These are phyloP conservation scores for Lactarius hatsudake DNA, from an alignment of 768 basidiomycete species.

Conservation along the genomic window DNA sequence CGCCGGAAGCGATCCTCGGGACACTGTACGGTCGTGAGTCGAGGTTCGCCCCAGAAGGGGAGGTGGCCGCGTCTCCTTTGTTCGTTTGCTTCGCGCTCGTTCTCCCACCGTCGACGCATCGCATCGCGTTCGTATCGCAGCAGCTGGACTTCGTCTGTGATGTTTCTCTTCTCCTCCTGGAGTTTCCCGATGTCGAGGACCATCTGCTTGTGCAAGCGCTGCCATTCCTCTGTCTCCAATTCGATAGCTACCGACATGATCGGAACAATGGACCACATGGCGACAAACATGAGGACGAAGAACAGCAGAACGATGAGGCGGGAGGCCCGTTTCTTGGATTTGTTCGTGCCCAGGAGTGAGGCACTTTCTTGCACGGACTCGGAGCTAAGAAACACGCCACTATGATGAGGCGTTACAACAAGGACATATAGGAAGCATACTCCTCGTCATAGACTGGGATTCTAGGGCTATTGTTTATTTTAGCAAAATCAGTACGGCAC, in stretches of 20 bases:
- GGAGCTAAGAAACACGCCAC: conserved; percentile 1
- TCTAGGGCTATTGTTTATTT: neutral
- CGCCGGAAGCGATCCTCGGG: conserved; percentile 16
- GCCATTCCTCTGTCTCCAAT: conserved; percentile 6
- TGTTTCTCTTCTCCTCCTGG: neutral
- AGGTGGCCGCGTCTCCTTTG: conserved; percentile 18
- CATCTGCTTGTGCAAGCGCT: conserved; percentile 4
- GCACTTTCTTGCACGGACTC: neutral
- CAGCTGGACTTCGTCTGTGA: conserved; percentile 10
- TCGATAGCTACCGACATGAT: conserved; percentile 4
- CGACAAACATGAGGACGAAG: conserved; percentile 1
- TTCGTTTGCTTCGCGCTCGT: conserved; percentile 24
- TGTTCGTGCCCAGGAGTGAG: neutral
- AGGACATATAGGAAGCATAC: neutral
- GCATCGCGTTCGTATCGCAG: conserved; percentile 18
- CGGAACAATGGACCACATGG: neutral
- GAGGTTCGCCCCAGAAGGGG: conserved; percentile 22
- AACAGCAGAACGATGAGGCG: neutral
- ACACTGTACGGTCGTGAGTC: conserved; percentile 11
- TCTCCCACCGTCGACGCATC: conserved; percentile 18
- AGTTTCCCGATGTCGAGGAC: conserved; percentile 4
- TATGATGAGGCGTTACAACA: neutral
- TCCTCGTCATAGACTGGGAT: neutral
- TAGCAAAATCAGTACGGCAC: neutral
- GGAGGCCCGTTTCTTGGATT: neutral